Conservation (phyloP, 2,329 filamentous ascomycete species). For the Colletotrichum sublineola region DNA sequence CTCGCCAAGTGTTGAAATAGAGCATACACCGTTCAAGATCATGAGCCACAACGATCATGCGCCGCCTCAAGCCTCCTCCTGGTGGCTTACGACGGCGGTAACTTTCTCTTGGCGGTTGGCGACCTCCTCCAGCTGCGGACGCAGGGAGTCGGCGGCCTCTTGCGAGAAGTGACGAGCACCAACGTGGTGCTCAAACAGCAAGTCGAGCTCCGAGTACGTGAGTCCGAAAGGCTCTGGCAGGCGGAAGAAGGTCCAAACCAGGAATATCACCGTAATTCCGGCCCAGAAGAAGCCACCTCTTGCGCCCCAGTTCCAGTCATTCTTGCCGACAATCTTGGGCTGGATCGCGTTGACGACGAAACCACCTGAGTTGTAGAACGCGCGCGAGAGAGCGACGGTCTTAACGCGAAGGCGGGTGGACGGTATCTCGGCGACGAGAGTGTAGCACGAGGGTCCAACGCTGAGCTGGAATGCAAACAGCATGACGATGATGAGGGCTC, state of each 20-base stretch:
- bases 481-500: slow-evolving; percentile 59
- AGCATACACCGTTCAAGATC: not conserved
- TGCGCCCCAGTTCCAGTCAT: slow-evolving; percentile 49
- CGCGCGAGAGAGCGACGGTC: slow-evolving; percentile 60
- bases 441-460: slow-evolving; percentile 57
- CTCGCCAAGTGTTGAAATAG: too few species aligned
- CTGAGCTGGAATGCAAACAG: slow-evolving; percentile 57
- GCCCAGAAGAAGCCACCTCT: slow-evolving; percentile 49
- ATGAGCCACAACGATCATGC: not conserved
- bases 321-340: slow-evolving; percentile 40
- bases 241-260: slow-evolving; percentile 50
- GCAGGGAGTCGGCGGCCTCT: slow-evolving; percentile 37
- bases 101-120: slow-evolving; percentile 42
- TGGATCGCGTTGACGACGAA: slow-evolving; percentile 51
- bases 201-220: slow-evolving; percentile 45
- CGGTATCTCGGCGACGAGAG: slow-evolving; percentile 59
- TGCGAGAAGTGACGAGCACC: slow-evolving; percentile 42
- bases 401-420: slow-evolving; percentile 62
- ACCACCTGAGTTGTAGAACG: slow-evolving; percentile 56
- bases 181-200: slow-evolving; percentile 46
- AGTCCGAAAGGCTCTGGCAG: slow-evolving; percentile 49
- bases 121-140: slow-evolving; percentile 41
- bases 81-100: slow-evolving; percentile 32
- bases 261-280: slow-evolving; percentile 48
- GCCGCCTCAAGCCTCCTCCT: slow-evolving; percentile 23